Conservation (phyloP, 2,329 filamentous ascomycete species). For the Colletotrichum salicis region DNA sequence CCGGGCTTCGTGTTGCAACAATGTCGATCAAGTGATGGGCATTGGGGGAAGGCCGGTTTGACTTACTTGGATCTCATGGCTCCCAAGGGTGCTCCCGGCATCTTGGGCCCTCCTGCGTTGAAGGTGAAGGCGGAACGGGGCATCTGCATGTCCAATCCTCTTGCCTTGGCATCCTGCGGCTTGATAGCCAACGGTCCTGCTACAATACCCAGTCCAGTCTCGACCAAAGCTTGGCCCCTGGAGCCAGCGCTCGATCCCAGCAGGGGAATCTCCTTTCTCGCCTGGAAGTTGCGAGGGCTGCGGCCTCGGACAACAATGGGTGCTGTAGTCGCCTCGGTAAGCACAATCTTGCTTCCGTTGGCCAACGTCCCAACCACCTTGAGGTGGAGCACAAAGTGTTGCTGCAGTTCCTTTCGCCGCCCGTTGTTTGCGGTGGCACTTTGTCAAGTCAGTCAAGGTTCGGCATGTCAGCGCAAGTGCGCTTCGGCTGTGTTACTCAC, state of each 20-base stretch:
- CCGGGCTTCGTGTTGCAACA: conserved; percentile 3
- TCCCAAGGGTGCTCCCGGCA: conserved; percentile 63
- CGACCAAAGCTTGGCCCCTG: conserved; percentile 78
- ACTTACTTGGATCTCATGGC: conserved; percentile 69
- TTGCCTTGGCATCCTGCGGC: conserved; percentile 63
- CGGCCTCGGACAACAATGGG: conserved; percentile 94
- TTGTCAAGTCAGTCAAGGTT: conserved; percentile 35
- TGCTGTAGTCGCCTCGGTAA: conserved; percentile 86
- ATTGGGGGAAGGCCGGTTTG: conserved; percentile 1
- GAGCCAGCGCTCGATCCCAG: conserved; percentile 80
- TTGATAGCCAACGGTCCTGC: conserved; percentile 66
- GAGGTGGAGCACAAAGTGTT: conserved; percentile 91
- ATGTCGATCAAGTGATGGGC: neutral
- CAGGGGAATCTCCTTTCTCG: conserved; percentile 90
- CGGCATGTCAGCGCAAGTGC: conserved; percentile 1
- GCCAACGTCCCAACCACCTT: conserved; percentile 86
- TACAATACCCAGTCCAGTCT: conserved; percentile 70
- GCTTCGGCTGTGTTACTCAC: conserved; percentile 51
- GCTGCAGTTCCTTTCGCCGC: conserved; percentile 91
- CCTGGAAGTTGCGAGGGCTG: conserved; percentile 94
- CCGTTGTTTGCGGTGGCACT: conserved; percentile 97
- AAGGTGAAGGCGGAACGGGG: conserved; percentile 69
- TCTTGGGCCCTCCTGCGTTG: conserved; percentile 60
- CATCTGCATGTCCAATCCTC: conserved; percentile 64
- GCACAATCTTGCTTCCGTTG: conserved; percentile 82